Evolutionary conservation across 441 rosid genomes (phyloP).

Genomic region (Adansonia madagascariensis): DNA sequence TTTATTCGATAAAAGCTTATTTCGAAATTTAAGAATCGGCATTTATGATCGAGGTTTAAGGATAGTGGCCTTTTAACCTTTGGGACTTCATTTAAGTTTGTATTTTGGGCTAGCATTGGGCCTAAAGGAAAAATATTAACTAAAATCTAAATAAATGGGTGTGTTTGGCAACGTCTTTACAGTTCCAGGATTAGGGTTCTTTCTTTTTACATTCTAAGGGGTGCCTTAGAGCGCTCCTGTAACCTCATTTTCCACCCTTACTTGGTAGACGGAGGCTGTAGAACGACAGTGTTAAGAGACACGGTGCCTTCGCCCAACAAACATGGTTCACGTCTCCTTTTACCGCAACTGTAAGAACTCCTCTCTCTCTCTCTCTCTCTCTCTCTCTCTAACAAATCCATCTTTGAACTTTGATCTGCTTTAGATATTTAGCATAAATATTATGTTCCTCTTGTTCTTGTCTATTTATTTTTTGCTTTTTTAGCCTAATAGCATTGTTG

Average conservation of each 20-base stretch:
- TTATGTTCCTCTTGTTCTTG: not conserved
- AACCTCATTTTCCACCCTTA: not conserved
- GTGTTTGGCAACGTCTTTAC: not conserved
- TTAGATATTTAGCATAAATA: not conserved
- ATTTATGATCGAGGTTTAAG: no score
- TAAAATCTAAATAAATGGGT: no score
- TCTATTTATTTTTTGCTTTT: not conserved
- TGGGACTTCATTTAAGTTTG: no score
- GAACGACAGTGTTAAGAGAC: slow-evolving; percentile 8
- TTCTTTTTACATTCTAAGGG: not conserved
- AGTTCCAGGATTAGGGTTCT: not conserved
- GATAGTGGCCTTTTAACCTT: no score
- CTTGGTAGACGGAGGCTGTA: not conserved
- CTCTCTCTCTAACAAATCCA: not conserved
- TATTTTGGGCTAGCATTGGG: not conserved
- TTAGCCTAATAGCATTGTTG: not conserved
- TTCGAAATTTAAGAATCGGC: no score
- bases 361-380: slow-evolving; percentile 22
- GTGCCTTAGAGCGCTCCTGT: not conserved
- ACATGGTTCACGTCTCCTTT: slow-evolving; percentile 75
- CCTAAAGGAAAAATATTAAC: not conserved
- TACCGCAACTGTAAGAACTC: slow-evolving; percentile 67
- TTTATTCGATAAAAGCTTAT: no score
- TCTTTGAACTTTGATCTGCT: not conserved
- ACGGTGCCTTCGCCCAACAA: not conserved